phyloP scores from a whole-genome alignment of 2,329 filamentous ascomycete genomes.

The Rhynchosporium graminicola region DNA sequence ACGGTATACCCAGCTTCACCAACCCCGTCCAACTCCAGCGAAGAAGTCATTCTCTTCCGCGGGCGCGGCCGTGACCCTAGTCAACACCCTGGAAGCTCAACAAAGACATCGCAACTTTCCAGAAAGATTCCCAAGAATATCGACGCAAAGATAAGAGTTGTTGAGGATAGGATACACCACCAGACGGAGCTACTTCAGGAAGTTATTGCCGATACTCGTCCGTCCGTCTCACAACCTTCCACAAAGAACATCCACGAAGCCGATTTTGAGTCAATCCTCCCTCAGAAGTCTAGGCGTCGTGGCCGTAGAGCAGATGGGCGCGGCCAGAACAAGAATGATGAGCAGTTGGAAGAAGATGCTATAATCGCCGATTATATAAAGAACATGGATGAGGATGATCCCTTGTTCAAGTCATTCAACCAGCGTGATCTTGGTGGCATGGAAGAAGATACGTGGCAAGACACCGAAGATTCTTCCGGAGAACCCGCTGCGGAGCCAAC shows the following conservation, averaged over 20 bases:
- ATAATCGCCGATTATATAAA: conserved; percentile 40
- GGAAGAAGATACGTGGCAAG: conserved; percentile 44
- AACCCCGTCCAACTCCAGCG: conserved; percentile 60
- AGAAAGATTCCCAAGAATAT: conserved; percentile 24
- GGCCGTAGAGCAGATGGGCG: conserved; percentile 15
- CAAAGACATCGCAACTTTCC: conserved; percentile 11
- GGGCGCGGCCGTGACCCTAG: conserved; percentile 54
- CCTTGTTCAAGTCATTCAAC: conserved; percentile 25
- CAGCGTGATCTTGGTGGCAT: conserved; percentile 48
- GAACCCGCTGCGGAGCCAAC: conserved; percentile 22
- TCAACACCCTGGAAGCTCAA: conserved; percentile 17
- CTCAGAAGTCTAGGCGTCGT: background rate
- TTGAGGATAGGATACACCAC: conserved; percentile 37
- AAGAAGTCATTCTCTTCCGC: conserved; percentile 71
- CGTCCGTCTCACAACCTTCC: conserved; percentile 12
- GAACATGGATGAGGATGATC: conserved; percentile 41
- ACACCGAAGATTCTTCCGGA: conserved; percentile 32
- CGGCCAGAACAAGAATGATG: conserved; percentile 20
- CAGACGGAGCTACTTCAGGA: conserved; percentile 33
- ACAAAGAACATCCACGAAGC: conserved; percentile 12
- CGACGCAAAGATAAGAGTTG: conserved; percentile 35
- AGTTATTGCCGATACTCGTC: conserved; percentile 28
- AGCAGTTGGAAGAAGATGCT: conserved; percentile 28
- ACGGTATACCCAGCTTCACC: conserved; percentile 39
- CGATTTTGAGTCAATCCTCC: conserved; percentile 11